These are phyloP conservation scores for Lactarius sp. DNA, from an alignment of 768 basidiomycete genomes.

Conservation along the genomic window DNA sequence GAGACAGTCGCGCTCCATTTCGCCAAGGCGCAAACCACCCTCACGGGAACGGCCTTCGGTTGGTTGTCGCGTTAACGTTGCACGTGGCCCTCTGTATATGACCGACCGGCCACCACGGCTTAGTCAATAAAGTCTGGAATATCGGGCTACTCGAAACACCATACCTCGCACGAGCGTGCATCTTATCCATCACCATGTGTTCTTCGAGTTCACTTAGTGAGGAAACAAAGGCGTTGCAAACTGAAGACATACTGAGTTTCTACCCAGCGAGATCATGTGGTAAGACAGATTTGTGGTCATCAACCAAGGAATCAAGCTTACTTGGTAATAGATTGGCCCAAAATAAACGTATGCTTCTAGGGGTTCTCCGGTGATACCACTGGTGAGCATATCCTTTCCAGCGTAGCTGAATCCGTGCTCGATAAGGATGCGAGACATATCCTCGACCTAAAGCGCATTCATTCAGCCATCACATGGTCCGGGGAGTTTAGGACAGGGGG, in stretches of 20 bases:
- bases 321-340: constrained; percentile 97
- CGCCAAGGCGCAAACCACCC: constrained; percentile 93
- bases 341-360: constrained; percentile 98
- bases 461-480: constrained; percentile 1
- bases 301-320: constrained; percentile 31
- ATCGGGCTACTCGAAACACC: constrained; percentile 23
- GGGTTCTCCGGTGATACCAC: constrained; percentile 95
- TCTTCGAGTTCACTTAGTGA: constrained; percentile 40
- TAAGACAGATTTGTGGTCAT: neutral
- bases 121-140: neutral
- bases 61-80: constrained; percentile 93
- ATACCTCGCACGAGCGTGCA: constrained; percentile 96
- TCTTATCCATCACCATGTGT: constrained; percentile 99
- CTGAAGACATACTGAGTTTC: constrained; percentile 80
- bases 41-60: constrained; percentile 98
- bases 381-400: constrained; percentile 99
- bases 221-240: neutral
- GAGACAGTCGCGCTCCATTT: constrained; percentile 99
- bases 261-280: constrained; percentile 33
- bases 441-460: constrained; percentile 63
- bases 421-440: constrained; percentile 95
- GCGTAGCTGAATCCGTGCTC: constrained; percentile 95
- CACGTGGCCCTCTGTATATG: constrained; percentile 77
- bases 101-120: constrained; percentile 1
- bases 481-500: neutral